phyloP scores from a whole-genome alignment of 768 basidiomycete genomes.

The Clavaria fumosa region DNA sequence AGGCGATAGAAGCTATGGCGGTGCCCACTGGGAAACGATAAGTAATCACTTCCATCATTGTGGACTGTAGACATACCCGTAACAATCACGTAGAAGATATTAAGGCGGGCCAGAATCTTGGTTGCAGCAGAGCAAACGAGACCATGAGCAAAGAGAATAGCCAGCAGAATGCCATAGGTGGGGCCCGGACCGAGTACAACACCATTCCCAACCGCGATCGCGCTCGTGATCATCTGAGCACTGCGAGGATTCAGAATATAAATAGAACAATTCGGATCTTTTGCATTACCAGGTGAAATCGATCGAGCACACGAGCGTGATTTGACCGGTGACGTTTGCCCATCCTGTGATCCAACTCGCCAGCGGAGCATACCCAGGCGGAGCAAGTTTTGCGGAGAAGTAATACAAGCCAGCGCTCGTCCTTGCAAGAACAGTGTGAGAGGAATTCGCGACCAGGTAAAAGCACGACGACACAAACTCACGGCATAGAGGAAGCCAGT shows the following conservation, averaged over 20 bases:
- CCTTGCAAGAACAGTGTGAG: slow-evolving; percentile 19
- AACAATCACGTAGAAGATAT: slow-evolving; percentile 52
- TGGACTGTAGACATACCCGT: slow-evolving; percentile 29
- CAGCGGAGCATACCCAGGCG: slow-evolving; percentile 41
- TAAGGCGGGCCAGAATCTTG: slow-evolving; percentile 45
- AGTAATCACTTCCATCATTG: slow-evolving; percentile 8
- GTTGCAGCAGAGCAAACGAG: slow-evolving; percentile 61
- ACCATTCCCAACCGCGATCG: slow-evolving; percentile 41
- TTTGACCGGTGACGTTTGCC: slow-evolving; percentile 47
- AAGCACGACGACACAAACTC: slow-evolving; percentile 15
- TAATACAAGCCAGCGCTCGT: slow-evolving; percentile 72
- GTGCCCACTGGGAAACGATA: slow-evolving; percentile 35
- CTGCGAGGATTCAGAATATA: slow-evolving; percentile 1
- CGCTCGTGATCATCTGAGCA: slow-evolving; percentile 66
- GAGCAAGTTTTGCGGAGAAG: slow-evolving; percentile 62
- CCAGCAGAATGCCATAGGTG: slow-evolving; percentile 52
- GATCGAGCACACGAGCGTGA: slow-evolving; percentile 54
- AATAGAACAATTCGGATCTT: background rate
- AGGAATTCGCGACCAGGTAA: background rate
- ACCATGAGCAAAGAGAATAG: slow-evolving; percentile 51
- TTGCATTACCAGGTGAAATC: slow-evolving; percentile 41
- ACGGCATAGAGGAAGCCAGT: slow-evolving; percentile 64
- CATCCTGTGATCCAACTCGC: slow-evolving; percentile 46
- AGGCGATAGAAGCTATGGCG: slow-evolving; percentile 43
- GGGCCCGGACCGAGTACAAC: slow-evolving; percentile 38